Evolutionary conservation across 805 yeast genomes (phyloP), one percentile per base, ranked within the genome.

Genomic region (Tetrapisispora iriomotensis): DNA sequence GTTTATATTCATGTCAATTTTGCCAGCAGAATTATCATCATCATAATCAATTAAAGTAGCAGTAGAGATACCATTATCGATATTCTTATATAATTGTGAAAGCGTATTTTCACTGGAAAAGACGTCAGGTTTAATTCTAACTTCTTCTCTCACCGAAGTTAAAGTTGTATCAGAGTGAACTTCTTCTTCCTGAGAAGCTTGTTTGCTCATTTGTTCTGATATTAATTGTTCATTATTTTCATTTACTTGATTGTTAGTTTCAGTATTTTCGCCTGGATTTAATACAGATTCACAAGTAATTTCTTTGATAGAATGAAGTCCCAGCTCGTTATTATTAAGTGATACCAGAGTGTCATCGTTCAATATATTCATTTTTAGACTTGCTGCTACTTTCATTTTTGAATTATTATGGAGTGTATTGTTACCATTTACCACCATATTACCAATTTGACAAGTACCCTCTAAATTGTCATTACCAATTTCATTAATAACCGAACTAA

Each of bases 371-470:
- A 51, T 38, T 14, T 45, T 43, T 6, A 40, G 17, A 13, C 19
- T 39, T 21, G 39, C 21, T 8, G 28, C 44, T 21, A 46, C 37
- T 6, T 24, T 37, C 18, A 24, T 36, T 23, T 20, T 25, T 34
- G 17, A 30, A 5, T 42, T 35, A 5, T 40, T 35, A 14, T 34
- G 34, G 13, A 28, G 24, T 8, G 30, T 39, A 18, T 21, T 32
- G 8, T 39, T 42, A 2, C 47, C 45, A 14, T 40, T 43, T 9
- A 50, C 47, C 8, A 57, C 44, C 23, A 56, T 44, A 30, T 54
- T 56, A 14, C 62, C 62, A 40, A 58, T 52, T 34, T 47, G 53
- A 17, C 43, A 45, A 8, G 45, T 35, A 10, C 46, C 48, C 19
- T 40, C 43, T n/a, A 31, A 34, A 29, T 39, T 36, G 21, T 40